phyloP scores from a whole-genome alignment of 768 basidiomycete genomes.

The Asterophora parasitica region DNA sequence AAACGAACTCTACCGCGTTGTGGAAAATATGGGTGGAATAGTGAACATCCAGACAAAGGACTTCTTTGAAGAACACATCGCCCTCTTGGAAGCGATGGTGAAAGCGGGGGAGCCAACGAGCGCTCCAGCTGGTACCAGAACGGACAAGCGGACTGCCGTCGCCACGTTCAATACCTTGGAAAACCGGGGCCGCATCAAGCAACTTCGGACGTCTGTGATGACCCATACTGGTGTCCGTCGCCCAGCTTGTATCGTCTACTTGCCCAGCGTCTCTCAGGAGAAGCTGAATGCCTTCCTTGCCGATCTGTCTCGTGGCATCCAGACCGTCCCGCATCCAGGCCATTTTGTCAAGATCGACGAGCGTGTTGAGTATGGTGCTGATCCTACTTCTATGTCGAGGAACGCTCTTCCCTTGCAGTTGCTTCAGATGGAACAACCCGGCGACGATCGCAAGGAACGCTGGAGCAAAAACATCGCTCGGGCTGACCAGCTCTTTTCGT shows the following conservation, averaged over 20 bases:
- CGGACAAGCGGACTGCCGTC: slow-evolving; percentile 70
- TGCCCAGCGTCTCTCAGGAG: slow-evolving; percentile 52
- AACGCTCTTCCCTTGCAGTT: slow-evolving; percentile 39
- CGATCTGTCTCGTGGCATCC: slow-evolving; percentile 39
- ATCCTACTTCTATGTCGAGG: slow-evolving; percentile 24
- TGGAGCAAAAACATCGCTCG: slow-evolving; percentile 41
- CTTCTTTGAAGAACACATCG: slow-evolving; percentile 61
- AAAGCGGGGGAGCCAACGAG: slow-evolving; percentile 66
- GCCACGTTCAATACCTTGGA: slow-evolving; percentile 59
- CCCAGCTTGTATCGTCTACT: slow-evolving; percentile 58
- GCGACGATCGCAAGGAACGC: slow-evolving; percentile 35
- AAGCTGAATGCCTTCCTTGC: slow-evolving; percentile 55
- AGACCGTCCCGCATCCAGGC: slow-evolving; percentile 28
- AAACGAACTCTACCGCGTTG: slow-evolving; percentile 67
- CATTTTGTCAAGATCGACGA: slow-evolving; percentile 50
- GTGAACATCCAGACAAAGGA: slow-evolving; percentile 63
- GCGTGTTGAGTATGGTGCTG: slow-evolving; percentile 51
- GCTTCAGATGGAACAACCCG: slow-evolving; percentile 41
- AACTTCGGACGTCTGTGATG: slow-evolving; percentile 60
- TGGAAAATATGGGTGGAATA: slow-evolving; percentile 66
- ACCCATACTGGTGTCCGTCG: slow-evolving; percentile 56
- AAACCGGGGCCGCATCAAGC: slow-evolving; percentile 61
- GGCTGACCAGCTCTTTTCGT: slow-evolving; percentile 48
- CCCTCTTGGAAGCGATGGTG: slow-evolving; percentile 52
- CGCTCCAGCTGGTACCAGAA: slow-evolving; percentile 58